Evolutionary conservation across 345 rosid species (phyloP).

Genomic region (Erodium maritimum): DNA sequence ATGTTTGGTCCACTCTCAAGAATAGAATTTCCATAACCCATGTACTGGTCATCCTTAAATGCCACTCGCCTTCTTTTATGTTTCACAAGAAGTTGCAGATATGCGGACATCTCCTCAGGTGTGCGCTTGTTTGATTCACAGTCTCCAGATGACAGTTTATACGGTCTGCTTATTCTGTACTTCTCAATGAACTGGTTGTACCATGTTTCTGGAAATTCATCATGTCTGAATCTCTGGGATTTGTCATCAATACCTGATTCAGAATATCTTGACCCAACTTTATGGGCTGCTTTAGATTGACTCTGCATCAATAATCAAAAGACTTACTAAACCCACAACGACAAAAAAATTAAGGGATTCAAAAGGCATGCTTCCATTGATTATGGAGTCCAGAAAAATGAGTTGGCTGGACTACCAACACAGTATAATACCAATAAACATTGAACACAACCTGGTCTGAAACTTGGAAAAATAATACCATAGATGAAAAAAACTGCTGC

Average conservation of each 20-base stretch:
- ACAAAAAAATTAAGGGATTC: neutral
- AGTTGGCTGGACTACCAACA: too few relatives aligned
- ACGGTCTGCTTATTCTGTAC: slow-evolving; percentile 39
- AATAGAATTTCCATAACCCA: slow-evolving; percentile 18
- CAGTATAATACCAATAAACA: too few relatives aligned
- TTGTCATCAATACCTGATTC: slow-evolving; percentile 44
- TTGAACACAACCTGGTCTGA: too few relatives aligned
- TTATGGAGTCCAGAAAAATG: too few relatives aligned
- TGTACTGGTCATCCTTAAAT: slow-evolving; percentile 31
- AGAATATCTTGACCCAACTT: slow-evolving; percentile 33
- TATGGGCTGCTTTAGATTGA: slow-evolving; percentile 34
- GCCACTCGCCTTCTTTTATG: slow-evolving; percentile 67
- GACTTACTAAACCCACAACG: slow-evolving; percentile 1
- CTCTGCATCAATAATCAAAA: slow-evolving; percentile 22
- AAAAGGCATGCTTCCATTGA: too few relatives aligned
- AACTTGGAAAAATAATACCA: too few relatives aligned
- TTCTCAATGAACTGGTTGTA: slow-evolving; percentile 65
- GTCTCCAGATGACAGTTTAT: slow-evolving; percentile 41
- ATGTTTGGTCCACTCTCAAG: slow-evolving; percentile 22
- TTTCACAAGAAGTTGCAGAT: slow-evolving; percentile 40
- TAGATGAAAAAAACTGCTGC: too few relatives aligned
- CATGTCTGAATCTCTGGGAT: slow-evolving; percentile 55
- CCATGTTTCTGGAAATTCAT: slow-evolving; percentile 88
- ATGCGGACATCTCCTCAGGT: slow-evolving; percentile 63
- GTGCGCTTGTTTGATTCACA: slow-evolving; percentile 61